Evolutionary conservation across 1,284 basidiomycete species (phyloP), one percentile per base, ranked within the genome.

Genomic region (Heterobasidion irregulare): DNA sequence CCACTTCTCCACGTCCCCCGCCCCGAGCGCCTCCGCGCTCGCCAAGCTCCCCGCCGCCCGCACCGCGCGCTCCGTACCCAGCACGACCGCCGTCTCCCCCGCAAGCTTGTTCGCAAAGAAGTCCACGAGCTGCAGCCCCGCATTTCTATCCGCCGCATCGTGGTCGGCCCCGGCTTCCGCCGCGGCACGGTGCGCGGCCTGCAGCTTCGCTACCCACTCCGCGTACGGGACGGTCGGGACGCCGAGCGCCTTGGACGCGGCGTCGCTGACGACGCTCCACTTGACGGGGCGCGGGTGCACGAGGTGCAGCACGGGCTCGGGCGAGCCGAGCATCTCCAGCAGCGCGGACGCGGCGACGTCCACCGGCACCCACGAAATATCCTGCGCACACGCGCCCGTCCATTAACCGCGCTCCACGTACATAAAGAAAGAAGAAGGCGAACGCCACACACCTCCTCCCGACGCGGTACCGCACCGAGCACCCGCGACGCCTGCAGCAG

Each of bases 401-500:
- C 44, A 15, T 2, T n/a, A 12, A 9, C 13, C 12, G 38, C 26
- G 18, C 1, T 49, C 26, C 6, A 15, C 3, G 9, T 13, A 46
- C 16, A 36, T 18, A 33, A 26, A 16, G 34, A 36, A 43, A 18
- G 13, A 8, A 9, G 46, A n/a, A 16, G 2, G 6, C n/a, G 10
- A 26, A 13, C 6, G 34, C 12, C 46, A 19, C 52, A 6, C 44
- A 56, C 55, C 44, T 53, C 51, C 41, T 34, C 16, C 8, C 32
- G 13, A 13, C 8, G 6, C 8, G 55, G 55, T 5, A 56, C n/a
- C 12, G 16, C n/a, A 8, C 51, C 51, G 13, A 52, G 34, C 8
- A 41, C 12, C 35, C 48, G 50, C 33, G 43, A 46, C 12, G 18
- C 13, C 8, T 18, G 18, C 18, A 77, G 66, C 5, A 78, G 64